Conservation (phyloP, 1,284 basidiomycete genomes). For the Ceratobasidium sp. region DNA sequence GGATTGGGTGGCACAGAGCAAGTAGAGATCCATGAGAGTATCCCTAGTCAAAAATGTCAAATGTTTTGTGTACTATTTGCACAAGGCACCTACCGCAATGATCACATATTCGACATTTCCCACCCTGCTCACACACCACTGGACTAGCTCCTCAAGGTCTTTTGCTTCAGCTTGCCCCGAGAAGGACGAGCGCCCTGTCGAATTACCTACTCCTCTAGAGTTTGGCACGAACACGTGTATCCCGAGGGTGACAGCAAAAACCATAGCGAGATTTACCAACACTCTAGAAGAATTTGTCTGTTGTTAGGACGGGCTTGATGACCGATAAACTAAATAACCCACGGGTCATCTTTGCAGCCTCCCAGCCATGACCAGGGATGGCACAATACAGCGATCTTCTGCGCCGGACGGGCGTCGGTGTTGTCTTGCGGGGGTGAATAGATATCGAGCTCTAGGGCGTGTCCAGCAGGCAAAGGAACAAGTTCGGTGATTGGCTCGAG, state of each 20-base stretch:
- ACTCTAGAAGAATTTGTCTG: conserved; percentile 50
- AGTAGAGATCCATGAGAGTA: conserved; percentile 83
- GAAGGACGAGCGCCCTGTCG: conserved; percentile 71
- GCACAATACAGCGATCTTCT: conserved; percentile 61
- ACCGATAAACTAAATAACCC: conserved; percentile 49
- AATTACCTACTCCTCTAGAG: conserved; percentile 74
- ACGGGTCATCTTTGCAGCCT: conserved; percentile 76
- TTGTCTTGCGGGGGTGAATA: background rate
- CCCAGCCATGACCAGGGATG: conserved; percentile 84
- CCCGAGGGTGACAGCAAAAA: conserved; percentile 50
- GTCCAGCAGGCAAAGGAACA: conserved; percentile 27
- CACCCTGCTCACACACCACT: conserved; percentile 61
- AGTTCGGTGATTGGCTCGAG: background rate
- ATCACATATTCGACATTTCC: conserved; percentile 58
- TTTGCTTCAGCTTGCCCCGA: conserved; percentile 70
- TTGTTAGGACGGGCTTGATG: conserved; percentile 24
- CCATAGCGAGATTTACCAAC: conserved; percentile 49
- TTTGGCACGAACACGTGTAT: conserved; percentile 75
- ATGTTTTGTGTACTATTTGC: background rate
- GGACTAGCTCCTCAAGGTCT: conserved; percentile 68
- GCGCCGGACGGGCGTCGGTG: background rate
- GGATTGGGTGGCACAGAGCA: conserved; percentile 65
- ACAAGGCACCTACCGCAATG: conserved; percentile 57
- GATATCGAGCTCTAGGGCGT: conserved; percentile 22
- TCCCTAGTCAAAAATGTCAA: conserved; percentile 56